Evolutionary conservation across 2,329 filamentous ascomycete genomes (phyloP).

Genomic region (Aspergillus sp.): DNA sequence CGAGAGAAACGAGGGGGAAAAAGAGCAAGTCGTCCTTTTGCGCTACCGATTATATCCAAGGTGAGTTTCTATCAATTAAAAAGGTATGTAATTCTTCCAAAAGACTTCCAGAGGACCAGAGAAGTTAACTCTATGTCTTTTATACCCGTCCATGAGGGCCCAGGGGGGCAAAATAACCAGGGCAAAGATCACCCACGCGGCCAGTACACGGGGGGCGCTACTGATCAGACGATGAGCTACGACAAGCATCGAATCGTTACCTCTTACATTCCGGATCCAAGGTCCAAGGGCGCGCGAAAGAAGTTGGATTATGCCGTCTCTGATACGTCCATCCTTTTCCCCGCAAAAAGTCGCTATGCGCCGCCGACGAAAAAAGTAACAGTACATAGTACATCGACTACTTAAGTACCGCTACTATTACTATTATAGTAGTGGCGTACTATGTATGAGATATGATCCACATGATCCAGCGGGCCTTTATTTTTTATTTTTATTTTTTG

Average conservation of each 20-base stretch:
- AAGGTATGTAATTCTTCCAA: neutral
- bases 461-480: constrained; percentile 17
- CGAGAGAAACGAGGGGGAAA: neutral
- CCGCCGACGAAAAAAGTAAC: constrained; percentile 16
- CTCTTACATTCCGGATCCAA: constrained; percentile 14
- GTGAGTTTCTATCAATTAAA: neutral
- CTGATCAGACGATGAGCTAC: constrained; percentile 18
- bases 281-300: neutral
- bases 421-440: neutral
- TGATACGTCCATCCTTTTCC: constrained; percentile 21
- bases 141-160: neutral
- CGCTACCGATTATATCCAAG: neutral
- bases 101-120: neutral
- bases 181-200: constrained; percentile 8
- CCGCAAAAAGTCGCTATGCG: constrained; percentile 24
- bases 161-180: constrained; percentile 2
- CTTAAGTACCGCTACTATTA: neutral
- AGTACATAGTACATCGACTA: neutral
- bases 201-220: constrained; percentile 13
- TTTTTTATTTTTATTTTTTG: neutral
- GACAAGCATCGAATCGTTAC: constrained; percentile 6
- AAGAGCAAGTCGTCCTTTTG: neutral
- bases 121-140: neutral
- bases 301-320: constrained; percentile 1
- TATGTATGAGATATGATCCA: constrained; percentile 8